Percentiles rank a stretch among this genome's conserved stretches.
Evolutionary conservation across 1,284 basidiomycete genomes (phyloP).

Genomic region (Puccinia brachypodii): DNA sequence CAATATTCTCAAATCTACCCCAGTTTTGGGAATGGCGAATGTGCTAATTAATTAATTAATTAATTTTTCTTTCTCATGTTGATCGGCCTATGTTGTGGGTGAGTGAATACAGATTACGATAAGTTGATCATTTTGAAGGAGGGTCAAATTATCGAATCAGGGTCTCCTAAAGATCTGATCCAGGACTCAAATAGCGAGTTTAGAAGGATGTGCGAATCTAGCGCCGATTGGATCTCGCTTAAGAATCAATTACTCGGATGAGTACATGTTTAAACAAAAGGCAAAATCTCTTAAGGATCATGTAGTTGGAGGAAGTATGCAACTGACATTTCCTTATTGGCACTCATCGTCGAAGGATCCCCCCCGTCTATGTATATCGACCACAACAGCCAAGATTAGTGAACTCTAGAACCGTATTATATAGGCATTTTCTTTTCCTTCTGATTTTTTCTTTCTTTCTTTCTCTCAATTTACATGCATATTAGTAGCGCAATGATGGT

Average conservation of each 20-base stretch:
- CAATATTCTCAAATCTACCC: not conserved
- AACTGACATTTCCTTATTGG: no score
- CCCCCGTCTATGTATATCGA: no score
- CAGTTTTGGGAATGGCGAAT: not conserved
- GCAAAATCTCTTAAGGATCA: not conserved
- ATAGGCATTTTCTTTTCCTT: no score
- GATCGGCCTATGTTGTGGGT: conserved; percentile 1
- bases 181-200: conserved; percentile 30
- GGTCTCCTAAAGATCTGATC: conserved; percentile 52
- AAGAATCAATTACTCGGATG: not conserved
- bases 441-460: not conserved
- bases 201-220: conserved; percentile 35
- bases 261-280: not conserved
- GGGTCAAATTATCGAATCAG: conserved; percentile 54
- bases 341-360: no score
- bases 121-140: conserved; percentile 54
- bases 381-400: no score
- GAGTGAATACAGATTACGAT: conserved; percentile 52
- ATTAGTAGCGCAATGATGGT: no score
- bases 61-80: not conserved
- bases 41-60: no score
- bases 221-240: conserved; percentile 24
- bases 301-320: no score
- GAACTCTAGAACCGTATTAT: no score
- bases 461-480: no score